Evolutionary conservation across 345 rosid species (phyloP).

Genomic region (Geranium rotundifolium): DNA sequence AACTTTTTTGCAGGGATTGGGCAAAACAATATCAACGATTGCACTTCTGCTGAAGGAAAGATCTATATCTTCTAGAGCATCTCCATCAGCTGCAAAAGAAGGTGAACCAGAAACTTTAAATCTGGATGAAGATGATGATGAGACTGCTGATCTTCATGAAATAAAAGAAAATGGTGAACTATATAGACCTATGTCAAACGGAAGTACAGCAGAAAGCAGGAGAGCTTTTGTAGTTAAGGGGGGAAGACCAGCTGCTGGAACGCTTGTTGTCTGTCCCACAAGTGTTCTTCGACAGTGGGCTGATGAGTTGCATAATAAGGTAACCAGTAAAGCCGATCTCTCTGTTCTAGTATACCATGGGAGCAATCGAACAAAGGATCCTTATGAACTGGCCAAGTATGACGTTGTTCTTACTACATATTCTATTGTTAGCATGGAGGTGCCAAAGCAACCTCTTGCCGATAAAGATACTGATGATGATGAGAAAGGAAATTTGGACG

Average conservation of each 20-base stretch:
- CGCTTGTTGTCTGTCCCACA: constrained; percentile 94
- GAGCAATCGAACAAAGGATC: constrained; percentile 79
- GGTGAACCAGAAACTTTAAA: constrained; percentile 45
- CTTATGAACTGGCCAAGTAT: constrained; percentile 61
- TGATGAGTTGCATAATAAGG: constrained; percentile 75
- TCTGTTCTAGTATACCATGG: constrained; percentile 88
- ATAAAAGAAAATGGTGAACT: constrained; percentile 17
- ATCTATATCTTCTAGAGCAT: constrained; percentile 31
- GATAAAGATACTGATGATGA: constrained; percentile 38
- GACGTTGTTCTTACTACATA: constrained; percentile 95
- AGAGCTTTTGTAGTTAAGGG: constrained; percentile 23
- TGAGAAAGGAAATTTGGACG: constrained; percentile 37
- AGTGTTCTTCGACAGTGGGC: constrained; percentile 96
- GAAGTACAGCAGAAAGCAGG: constrained; percentile 9
- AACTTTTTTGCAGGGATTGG: constrained; percentile 63
- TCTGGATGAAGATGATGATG: constrained; percentile 65
- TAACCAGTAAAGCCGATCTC: constrained; percentile 50
- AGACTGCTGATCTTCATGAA: constrained; percentile 14
- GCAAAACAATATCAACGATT: constrained; percentile 88
- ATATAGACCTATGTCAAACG: constrained; percentile 16
- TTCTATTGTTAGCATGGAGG: constrained; percentile 96
- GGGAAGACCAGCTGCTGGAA: constrained; percentile 92
- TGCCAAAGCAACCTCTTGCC: constrained; percentile 73
- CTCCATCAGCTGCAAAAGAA: constrained; percentile 22
- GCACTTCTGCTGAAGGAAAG: constrained; percentile 89